Evolutionary conservation across 2,329 filamentous ascomycete species (phyloP), one percentile per base, ranked within the genome.

Genomic region (Nigrospora sphaerica): DNA sequence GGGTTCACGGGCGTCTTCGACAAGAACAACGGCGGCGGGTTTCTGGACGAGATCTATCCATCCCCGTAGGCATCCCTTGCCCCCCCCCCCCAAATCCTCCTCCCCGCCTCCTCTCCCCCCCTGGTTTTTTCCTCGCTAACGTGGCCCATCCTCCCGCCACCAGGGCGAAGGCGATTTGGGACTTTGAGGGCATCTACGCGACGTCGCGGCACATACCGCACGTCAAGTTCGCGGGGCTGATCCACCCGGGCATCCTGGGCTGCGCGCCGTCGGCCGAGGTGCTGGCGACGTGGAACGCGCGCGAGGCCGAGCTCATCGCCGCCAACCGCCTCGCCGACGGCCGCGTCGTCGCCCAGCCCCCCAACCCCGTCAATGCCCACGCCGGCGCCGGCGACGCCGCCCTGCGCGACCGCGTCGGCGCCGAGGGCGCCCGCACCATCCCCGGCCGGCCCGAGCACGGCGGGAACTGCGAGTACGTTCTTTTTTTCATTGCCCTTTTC

Each of bases 231-330:
- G 81, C 90, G 0, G 89, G 91, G 0, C 74, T 95, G 32, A 95
- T 95, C 61, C 91, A 95, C 62, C 91, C 91, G 0, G 91, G 91
- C 4, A 95, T 96, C 53, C 72, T 96, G 11, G 91, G 91, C 16
- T 95, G 89, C 59, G 91, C 91, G 0, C 91, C 91, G 0, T 92
- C 87, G 0, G 71, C 81, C 3, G 83, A 88, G 54, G 72, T 96
- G 14, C 78, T 95, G 12, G 80, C 78, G 0, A 83, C 81, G 44
- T 95, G 91, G 91, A 95, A 95, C 61, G 74, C 72, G 48, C 86
- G 91, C 32, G 91, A 96, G 65, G 83, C 69, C 12, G 86, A 92
- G 52, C 75, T 96, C 11, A 91, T 95, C 50, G 71, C 79, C 0
- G 78, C 83, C 3, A 78, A 81, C 42, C 76, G 81, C 59, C 75